These are phyloP conservation scores for Calocybe indica DNA, from an alignment of 768 basidiomycete genomes.

Conservation along the genomic window DNA sequence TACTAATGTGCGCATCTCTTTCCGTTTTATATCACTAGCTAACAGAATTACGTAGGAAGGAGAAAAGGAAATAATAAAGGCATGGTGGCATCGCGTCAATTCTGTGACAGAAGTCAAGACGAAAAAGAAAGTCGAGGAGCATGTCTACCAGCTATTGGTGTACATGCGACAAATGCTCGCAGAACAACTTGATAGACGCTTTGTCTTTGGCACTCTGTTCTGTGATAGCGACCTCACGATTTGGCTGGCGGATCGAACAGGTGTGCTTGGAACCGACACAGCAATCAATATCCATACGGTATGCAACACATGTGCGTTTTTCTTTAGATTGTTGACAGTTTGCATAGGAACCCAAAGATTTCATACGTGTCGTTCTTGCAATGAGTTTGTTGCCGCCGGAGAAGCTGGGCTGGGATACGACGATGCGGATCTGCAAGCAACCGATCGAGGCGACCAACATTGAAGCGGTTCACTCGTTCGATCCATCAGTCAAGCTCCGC, in stretches of 20 bases:
- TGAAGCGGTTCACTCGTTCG: neutral
- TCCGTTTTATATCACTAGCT: too few species aligned
- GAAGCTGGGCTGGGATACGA: neutral
- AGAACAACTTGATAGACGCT: constrained; percentile 7
- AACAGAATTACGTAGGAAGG: too few species aligned
- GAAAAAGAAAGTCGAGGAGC: neutral
- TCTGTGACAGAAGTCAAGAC: constrained; percentile 4
- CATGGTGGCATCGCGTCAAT: constrained; percentile 6
- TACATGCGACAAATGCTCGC: constrained; percentile 1
- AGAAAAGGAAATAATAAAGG: neutral
- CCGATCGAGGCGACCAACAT: neutral
- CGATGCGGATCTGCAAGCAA: neutral
- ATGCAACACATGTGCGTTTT: neutral
- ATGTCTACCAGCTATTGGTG: neutral
- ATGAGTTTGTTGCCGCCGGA: neutral
- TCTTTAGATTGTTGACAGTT: neutral
- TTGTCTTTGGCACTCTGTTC: constrained; percentile 1
- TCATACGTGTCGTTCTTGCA: neutral
- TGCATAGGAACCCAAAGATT: neutral
- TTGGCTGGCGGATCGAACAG: constrained; percentile 4
- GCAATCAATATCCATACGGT: constrained; percentile 7
- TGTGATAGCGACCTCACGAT: neutral
- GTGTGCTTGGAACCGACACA: constrained; percentile 2
- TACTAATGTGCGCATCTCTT: too few species aligned
- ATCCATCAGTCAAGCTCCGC: neutral